Conservation (phyloP, 176 grass and related monocot genomes). For the Hyparrhenia diplandra region DNA sequence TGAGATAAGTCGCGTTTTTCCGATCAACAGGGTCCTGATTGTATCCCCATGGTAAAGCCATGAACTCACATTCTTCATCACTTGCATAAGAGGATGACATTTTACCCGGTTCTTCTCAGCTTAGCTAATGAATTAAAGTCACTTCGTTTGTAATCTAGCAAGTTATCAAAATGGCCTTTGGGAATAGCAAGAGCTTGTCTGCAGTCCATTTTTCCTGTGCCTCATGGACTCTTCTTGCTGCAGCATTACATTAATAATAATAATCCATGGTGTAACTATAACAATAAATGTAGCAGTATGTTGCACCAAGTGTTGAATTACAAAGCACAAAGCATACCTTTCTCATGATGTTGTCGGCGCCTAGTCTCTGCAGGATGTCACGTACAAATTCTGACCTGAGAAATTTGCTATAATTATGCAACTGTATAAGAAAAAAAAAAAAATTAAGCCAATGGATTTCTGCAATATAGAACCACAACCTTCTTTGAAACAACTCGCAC, state of each 20-base stretch:
- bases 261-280: conserved; percentile 9
- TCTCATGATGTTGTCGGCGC: conserved; percentile 22
- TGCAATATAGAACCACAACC: conserved; percentile 33
- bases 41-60: conserved; percentile 32
- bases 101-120: conserved; percentile 8
- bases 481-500: conserved; percentile 57
- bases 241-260: conserved; percentile 32
- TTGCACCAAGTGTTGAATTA: conserved; percentile 2
- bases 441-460: conserved; percentile 5
- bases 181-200: conserved; percentile 11
- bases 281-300: conserved; percentile 4
- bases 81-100: conserved; percentile 13
- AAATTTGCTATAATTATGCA: conserved; percentile 16
- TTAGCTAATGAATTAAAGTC: neutral
- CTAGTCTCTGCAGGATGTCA: conserved; percentile 56
- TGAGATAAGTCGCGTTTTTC: conserved; percentile 15
- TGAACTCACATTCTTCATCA: conserved; percentile 8
- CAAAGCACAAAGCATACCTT: conserved; percentile 26
- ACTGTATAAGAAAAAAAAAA: neutral
- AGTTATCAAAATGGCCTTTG: neutral
- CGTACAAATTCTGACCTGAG: conserved; percentile 63
- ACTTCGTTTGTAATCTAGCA: conserved; percentile 29
- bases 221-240: conserved; percentile 15
- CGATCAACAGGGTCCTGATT: conserved; percentile 18
- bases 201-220: neutral